Evolutionary conservation across 805 yeast genomes (phyloP), one percentile per base, ranked within the genome.

Genomic region (Candida easanensis): DNA sequence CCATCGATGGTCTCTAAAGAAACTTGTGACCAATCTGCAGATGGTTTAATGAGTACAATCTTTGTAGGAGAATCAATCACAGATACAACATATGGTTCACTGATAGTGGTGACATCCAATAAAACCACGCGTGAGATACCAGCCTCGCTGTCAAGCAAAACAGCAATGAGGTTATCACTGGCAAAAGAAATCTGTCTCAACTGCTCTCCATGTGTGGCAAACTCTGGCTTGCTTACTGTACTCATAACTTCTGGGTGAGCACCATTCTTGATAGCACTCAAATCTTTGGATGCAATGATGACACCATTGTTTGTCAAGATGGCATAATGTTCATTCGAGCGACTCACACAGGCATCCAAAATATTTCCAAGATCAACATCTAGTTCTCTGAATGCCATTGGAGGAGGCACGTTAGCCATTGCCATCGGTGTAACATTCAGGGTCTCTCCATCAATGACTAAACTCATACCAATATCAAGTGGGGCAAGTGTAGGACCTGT

Each of bases 381-480:
- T 39, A 88, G 63, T 38, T 81, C 86, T 45, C 95, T 74, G 58
- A 74, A 83, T 19, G 87, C 75, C 59, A 88, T 79, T 33, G 99
- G 99, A 1, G 99, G 99, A 4, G 99, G 99, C 10, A 88, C 91
- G 59, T 82, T 88, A 2, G 96, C 96, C 23, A 82, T 60, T 1
- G 84, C 74, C 28, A 93, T 70, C 0, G 98, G 97, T 0, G 99
- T 91, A 18, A 89, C 65, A 51, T 80, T 77, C 13, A 83, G 76
- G 11, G 74, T 71, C 1, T 62, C 54, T 2, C 97, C 97, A 66
- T 93, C 98, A 27, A 84, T 70, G 0, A 91, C 97, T 17, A 85
- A 66, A 9, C 80, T 77, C 72, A 85, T 79, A 37, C 99, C 98
- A 21, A 76, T 58, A 60, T 88, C 97, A 43, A 71, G 57, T 1